Evolutionary conservation across 371 early-diverging fungal genomes (phyloP).

Genomic region (Zopfochytrium polystomum): DNA sequence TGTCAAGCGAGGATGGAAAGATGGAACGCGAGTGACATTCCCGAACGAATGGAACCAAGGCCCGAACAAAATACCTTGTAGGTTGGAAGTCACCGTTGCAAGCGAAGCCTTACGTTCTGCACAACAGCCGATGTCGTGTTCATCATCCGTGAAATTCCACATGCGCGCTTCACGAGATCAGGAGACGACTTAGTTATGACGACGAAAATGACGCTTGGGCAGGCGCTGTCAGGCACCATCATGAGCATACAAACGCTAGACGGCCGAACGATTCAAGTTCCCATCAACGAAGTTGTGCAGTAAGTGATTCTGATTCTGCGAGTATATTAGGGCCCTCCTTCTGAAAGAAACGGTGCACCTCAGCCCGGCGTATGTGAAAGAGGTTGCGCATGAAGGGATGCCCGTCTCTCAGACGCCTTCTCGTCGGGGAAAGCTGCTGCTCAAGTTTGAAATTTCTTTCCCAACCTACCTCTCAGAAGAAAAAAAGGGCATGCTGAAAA

Average conservation of each 20-base stretch:
- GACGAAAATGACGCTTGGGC: conserved; percentile 37
- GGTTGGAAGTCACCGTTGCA: too few relatives aligned
- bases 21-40: conserved; percentile 56
- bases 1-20: conserved; percentile 50
- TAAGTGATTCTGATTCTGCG: conserved; percentile 8
- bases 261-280: conserved; percentile 44
- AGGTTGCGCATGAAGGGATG: conserved; percentile 50
- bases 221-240: conserved; percentile 47
- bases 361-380: conserved; percentile 47
- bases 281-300: conserved; percentile 49
- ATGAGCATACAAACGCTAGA: conserved; percentile 48
- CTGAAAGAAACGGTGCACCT: not conserved
- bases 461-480: conserved; percentile 44
- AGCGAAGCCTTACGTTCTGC: too few relatives aligned
- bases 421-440: conserved; percentile 41
- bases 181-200: conserved; percentile 48
- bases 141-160: conserved; percentile 45
- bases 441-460: conserved; percentile 45
- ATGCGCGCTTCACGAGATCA: conserved; percentile 42
- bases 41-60: conserved; percentile 56
- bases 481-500: conserved; percentile 44
- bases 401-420: conserved; percentile 35
- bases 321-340: conserved; percentile 1
- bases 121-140: conserved; percentile 58
- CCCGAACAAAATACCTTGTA: conserved; percentile 49